Conservation (phyloP, 768 basidiomycete genomes). For the Bullera alba region DNA sequence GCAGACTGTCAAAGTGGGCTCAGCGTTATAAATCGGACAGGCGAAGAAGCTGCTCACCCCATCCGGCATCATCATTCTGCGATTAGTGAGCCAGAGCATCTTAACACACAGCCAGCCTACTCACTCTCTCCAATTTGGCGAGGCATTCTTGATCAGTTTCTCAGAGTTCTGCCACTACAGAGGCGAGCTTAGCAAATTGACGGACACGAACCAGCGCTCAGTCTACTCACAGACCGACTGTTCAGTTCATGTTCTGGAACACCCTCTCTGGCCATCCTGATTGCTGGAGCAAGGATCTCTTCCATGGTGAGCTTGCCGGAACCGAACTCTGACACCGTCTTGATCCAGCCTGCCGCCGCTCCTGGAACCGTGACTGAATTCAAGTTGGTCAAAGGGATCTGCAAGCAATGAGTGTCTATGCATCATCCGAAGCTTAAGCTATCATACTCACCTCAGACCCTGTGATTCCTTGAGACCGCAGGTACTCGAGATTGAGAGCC, state of each 20-base stretch:
- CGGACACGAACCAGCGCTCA: too few species aligned
- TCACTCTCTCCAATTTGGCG: constrained; percentile 67
- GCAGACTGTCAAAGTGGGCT: constrained; percentile 23
- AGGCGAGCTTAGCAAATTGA: constrained; percentile 5
- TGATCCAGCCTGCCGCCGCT: constrained; percentile 91
- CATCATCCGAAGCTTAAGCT: too few species aligned
- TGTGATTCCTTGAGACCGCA: constrained; percentile 61
- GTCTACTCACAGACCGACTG: constrained; percentile 52
- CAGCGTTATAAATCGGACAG: constrained; percentile 66
- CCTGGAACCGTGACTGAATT: constrained; percentile 72
- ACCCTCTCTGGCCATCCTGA: constrained; percentile 86
- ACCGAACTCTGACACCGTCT: constrained; percentile 75
- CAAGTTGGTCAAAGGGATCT: constrained; percentile 71
- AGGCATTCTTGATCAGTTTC: constrained; percentile 68
- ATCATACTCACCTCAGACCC: constrained; percentile 46
- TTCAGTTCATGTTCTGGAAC: constrained; percentile 82
- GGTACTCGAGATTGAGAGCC: constrained; percentile 67
- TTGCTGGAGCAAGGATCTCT: constrained; percentile 81
- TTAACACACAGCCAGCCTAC: constrained; percentile 4
- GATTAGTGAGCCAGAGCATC: too few species aligned
- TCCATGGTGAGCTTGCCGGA: constrained; percentile 61
- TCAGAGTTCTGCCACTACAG: constrained; percentile 56
- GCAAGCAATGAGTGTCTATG: constrained; percentile 9
- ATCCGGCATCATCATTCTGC: constrained; percentile 42
- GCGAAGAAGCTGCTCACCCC: constrained; percentile 54